These are phyloP conservation scores for Auriscalpium microsporum DNA, from an alignment of 768 basidiomycete species.

Conservation along the genomic window DNA sequence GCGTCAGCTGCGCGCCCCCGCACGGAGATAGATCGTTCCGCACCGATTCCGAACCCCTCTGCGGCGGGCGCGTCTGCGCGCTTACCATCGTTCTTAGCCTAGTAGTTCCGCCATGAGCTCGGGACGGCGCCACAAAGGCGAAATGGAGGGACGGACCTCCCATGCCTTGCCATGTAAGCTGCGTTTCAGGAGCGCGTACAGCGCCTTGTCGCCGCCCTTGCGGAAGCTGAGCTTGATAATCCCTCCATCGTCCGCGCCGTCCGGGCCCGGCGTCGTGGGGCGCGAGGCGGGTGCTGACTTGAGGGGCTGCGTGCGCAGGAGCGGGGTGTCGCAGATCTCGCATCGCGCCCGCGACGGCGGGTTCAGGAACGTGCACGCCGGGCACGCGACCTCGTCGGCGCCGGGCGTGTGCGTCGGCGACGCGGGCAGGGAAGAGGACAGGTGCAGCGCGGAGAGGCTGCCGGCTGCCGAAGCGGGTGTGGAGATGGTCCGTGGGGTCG, in stretches of 20 bases:
- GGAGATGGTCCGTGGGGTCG: constrained; percentile 15
- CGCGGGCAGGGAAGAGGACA: constrained; percentile 32
- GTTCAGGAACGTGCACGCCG: constrained; percentile 90
- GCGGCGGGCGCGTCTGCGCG: constrained; percentile 1
- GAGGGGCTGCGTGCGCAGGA: constrained; percentile 32
- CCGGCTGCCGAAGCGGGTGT: constrained; percentile 4
- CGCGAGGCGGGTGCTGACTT: constrained; percentile 64
- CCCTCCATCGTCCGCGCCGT: constrained; percentile 27
- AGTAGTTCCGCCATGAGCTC: not conserved
- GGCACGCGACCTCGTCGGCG: constrained; percentile 49
- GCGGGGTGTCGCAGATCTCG: constrained; percentile 76
- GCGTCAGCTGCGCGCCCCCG: not conserved
- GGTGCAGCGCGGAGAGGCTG: constrained; percentile 23
- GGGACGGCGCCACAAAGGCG: no score
- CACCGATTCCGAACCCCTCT: constrained; percentile 44
- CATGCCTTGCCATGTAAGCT: constrained; percentile 66
- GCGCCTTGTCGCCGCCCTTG: constrained; percentile 78
- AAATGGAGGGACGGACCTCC: constrained; percentile 39
- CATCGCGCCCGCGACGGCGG: constrained; percentile 63
- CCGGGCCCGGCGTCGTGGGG: constrained; percentile 40
- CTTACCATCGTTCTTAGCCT: constrained; percentile 4
- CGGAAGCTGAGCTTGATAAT: constrained; percentile 84
- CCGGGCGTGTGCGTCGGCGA: constrained; percentile 23
- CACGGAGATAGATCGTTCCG: constrained; percentile 13
- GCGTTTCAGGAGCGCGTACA: constrained; percentile 70